These are phyloP conservation scores for Aspergillus uvarum DNA, from an alignment of 2,329 filamentous ascomycete species.

Conservation along the genomic window DNA sequence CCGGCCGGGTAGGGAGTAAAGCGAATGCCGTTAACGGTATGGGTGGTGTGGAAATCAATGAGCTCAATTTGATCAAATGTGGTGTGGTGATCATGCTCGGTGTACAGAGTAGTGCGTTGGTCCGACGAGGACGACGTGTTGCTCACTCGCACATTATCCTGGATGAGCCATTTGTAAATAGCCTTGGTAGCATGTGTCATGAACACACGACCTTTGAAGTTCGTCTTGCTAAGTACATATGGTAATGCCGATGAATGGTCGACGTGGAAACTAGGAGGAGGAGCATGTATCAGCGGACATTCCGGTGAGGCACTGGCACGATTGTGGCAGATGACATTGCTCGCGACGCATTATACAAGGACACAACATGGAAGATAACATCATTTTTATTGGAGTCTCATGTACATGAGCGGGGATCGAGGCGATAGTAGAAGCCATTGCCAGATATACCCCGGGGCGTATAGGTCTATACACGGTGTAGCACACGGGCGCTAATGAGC, in stretches of 20 bases:
- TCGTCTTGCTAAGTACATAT: slow-evolving; percentile 96
- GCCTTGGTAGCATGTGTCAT: slow-evolving; percentile 99
- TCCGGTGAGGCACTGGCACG: background rate
- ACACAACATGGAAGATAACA: slow-evolving; percentile 10
- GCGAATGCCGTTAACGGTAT: slow-evolving; percentile 92
- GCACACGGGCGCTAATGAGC: background rate
- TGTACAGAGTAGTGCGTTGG: slow-evolving; percentile 73
- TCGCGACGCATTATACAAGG: slow-evolving; percentile 18
- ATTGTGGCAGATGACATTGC: slow-evolving; percentile 11
- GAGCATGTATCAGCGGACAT: slow-evolving; percentile 29
- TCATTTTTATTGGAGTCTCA: slow-evolving; percentile 22
- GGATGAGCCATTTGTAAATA: slow-evolving; percentile 99
- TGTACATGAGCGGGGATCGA: slow-evolving; percentile 32
- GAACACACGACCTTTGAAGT: slow-evolving; percentile 93
- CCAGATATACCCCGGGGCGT: background rate
- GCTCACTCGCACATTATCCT: slow-evolving; percentile 89
- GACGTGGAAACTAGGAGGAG: slow-evolving; percentile 82
- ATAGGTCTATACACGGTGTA: background rate
- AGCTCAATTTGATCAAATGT: slow-evolving; percentile 94
- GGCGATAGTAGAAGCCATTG: slow-evolving; percentile 3
- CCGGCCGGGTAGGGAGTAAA: slow-evolving; percentile 97
- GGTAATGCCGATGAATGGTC: slow-evolving; percentile 98
- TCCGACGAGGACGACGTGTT: slow-evolving; percentile 65
- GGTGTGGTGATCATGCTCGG: slow-evolving; percentile 89
- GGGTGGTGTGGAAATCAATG: slow-evolving; percentile 97